Percentiles rank a stretch among this genome's conserved stretches.
phyloP scores from a whole-genome alignment of 2,329 filamentous ascomycete species.

The Monascus ruber region DNA sequence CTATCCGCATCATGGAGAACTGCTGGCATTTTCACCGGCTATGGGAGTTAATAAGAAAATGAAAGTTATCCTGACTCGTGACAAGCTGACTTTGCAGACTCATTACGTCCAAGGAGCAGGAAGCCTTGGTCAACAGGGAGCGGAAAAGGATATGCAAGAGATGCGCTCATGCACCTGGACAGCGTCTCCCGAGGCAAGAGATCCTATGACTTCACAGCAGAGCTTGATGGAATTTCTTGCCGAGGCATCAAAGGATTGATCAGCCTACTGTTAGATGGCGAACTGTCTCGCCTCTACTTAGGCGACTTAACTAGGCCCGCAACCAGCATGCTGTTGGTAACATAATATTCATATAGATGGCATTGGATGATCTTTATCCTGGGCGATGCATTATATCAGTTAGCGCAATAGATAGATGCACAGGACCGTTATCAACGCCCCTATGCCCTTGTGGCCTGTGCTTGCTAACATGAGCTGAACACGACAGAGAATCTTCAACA shows the following conservation, averaged over 20 bases:
- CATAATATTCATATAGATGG: no score
- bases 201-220: neutral
- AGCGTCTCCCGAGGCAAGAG: slow-evolving; percentile 1
- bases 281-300: no score
- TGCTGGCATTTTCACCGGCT: slow-evolving; percentile 11
- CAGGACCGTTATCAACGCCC: no score
- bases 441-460: no score
- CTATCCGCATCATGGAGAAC: slow-evolving; percentile 25
- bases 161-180: slow-evolving; percentile 14
- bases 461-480: no score
- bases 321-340: no score
- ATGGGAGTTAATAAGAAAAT: slow-evolving; percentile 19
- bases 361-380: no score
- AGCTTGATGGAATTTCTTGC: slow-evolving; percentile 18
- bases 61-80: slow-evolving; percentile 16
- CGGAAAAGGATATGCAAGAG: slow-evolving; percentile 2
- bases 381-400: no score
- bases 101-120: slow-evolving; percentile 10
- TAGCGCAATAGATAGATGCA: no score
- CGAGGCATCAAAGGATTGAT: slow-evolving; percentile 2
- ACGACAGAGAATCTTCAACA: no score
- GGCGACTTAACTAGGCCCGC: no score
- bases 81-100: slow-evolving; percentile 14
- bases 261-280: no score
- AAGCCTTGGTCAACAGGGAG: slow-evolving; percentile 5